phyloP scores from a whole-genome alignment of 139 green algal species.

The Chlamydomonas schloesseri region DNA sequence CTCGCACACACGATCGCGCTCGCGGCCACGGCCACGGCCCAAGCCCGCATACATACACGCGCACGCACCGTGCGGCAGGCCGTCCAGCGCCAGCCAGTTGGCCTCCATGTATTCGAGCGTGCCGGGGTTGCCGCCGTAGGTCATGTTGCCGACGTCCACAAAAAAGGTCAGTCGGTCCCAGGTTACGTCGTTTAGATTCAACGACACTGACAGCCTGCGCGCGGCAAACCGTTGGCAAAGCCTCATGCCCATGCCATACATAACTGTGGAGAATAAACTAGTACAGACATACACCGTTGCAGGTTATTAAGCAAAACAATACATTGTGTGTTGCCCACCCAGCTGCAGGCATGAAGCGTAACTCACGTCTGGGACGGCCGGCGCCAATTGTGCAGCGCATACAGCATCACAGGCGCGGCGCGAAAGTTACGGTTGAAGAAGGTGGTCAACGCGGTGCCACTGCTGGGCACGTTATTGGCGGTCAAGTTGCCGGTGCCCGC shows the following conservation, averaged over 20 bases:
- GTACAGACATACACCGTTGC: too few species aligned
- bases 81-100: constrained; percentile 1
- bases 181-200: background rate
- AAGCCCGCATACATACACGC: too few species aligned
- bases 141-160: background rate
- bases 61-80: background rate
- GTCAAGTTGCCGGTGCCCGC: background rate
- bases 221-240: too few species aligned
- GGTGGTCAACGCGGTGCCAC: background rate
- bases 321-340: too few species aligned
- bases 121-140: background rate
- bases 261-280: too few species aligned
- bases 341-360: too few species aligned
- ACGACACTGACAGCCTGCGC: background rate
- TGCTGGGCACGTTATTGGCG: background rate
- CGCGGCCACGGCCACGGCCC: too few species aligned
- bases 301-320: too few species aligned
- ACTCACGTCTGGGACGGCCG: background rate
- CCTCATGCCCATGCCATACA: too few species aligned
- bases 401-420: background rate
- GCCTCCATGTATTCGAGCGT: background rate
- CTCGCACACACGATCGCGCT: too few species aligned
- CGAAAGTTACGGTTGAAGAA: background rate
- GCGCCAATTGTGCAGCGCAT: background rate
- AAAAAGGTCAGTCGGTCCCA: background rate